Evolutionary conservation across 2,329 filamentous ascomycete species (phyloP).

Genomic region (Monosporascus sp.): DNA sequence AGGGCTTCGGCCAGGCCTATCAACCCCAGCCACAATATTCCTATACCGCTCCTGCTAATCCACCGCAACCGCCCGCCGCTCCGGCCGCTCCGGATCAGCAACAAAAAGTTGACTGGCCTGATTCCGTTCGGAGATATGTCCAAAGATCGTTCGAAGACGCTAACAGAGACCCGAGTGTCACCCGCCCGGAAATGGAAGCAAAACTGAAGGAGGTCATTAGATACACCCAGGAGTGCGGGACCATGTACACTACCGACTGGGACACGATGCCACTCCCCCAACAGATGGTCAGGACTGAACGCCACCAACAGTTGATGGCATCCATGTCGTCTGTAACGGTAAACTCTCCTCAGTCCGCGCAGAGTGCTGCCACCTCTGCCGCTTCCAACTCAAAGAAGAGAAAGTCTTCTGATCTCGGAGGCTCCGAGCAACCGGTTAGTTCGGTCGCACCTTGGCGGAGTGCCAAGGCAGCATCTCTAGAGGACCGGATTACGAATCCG

Average conservation of each 20-base stretch:
- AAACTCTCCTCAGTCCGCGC: neutral
- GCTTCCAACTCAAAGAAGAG: conserved; percentile 62
- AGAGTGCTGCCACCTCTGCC: conserved; percentile 9
- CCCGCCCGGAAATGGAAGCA: conserved; percentile 67
- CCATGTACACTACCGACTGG: conserved; percentile 76
- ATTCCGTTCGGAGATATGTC: conserved; percentile 81
- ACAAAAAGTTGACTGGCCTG: conserved; percentile 71
- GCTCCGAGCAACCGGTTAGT: conserved; percentile 41
- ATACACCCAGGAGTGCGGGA: conserved; percentile 67
- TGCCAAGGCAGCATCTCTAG: conserved; percentile 55
- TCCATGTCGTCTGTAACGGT: conserved; percentile 9
- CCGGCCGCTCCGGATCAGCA: conserved; percentile 29
- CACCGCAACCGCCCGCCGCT: conserved; percentile 21
- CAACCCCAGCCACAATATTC: conserved; percentile 24
- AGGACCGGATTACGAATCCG: conserved; percentile 68
- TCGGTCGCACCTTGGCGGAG: conserved; percentile 71
- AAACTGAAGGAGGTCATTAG: conserved; percentile 85
- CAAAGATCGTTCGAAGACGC: conserved; percentile 78
- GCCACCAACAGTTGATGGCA: conserved; percentile 41
- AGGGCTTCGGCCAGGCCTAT: conserved; percentile 28
- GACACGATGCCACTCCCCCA: conserved; percentile 77
- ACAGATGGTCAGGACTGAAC: conserved; percentile 70
- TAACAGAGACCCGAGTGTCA: conserved; percentile 59
- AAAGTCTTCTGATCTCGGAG: conserved; percentile 65
- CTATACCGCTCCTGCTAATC: conserved; percentile 28